A percentile compares a stretch with the other conserved stretches of the same genome.
phyloP scores from a whole-genome alignment of 306 rosid genomes.

The Cicer judaicum region DNA sequence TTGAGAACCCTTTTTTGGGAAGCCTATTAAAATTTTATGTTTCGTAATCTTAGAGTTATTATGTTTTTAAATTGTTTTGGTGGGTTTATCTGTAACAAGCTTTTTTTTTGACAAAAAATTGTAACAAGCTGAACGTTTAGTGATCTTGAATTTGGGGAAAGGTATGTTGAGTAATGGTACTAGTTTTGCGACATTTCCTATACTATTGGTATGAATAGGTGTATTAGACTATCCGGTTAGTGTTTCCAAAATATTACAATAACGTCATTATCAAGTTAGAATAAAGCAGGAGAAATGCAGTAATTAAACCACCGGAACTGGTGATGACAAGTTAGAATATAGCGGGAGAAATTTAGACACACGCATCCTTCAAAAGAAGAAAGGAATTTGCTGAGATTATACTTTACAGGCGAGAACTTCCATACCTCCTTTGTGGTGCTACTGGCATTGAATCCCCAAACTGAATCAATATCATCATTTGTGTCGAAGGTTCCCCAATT shows the following conservation, averaged over 20 bases:
- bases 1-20: conserved; percentile 1
- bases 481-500: conserved; percentile 87
- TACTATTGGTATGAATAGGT: not conserved
- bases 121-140: not conserved
- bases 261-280: conserved; percentile 10
- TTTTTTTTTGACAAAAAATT: not conserved
- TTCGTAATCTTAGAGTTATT: not conserved
- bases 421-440: conserved; percentile 74
- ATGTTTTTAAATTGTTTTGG: conserved; percentile 11
- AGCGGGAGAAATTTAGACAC: conserved; percentile 9
- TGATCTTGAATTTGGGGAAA: conserved; percentile 20
- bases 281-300: conserved; percentile 1
- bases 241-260: conserved; percentile 26
- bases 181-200: conserved; percentile 17
- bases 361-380: conserved; percentile 16
- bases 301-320: conserved; percentile 9
- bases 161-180: conserved; percentile 15
- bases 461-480: conserved; percentile 84
- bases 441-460: conserved; percentile 81
- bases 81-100: not conserved
- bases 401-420: conserved; percentile 33
- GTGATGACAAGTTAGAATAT: conserved; percentile 13
- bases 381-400: conserved; percentile 29
- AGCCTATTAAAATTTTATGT: conserved; percentile 11
- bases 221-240: conserved; percentile 6